Evolutionary conservation across 805 yeast species (phyloP), one percentile per base, ranked within the genome.

Genomic region (Candida orba): DNA sequence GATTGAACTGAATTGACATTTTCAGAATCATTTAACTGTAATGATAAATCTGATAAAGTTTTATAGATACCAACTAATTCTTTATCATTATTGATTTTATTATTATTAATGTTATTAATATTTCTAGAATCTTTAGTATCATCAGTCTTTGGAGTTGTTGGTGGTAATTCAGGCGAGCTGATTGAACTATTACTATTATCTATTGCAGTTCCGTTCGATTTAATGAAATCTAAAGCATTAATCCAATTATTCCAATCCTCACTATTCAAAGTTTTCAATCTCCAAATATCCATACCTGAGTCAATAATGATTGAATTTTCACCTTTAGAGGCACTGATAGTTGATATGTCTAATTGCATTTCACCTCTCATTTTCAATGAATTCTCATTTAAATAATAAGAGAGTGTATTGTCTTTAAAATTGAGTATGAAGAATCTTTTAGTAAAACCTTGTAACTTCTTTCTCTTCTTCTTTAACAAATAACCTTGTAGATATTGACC

Each of bases 281-380:
- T 79, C 98, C 98, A 91, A 9, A 85, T 80, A 60, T 91, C 98
- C 79, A 91, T 81, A 3, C 98, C 98, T 0, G 97, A 88, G 60
- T 93, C 97, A 46, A 93, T 75, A 37, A 83, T 79, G 36, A 93
- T 79, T 54, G 85, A 82, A 42, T 76, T 66, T 22, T 78, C 76
- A 45, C 75, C 75, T 23, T 77, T 71, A 53, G 82, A 82, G 0
- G 95, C 95, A 44, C 90, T 77, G 2, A 93, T 79, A n/a, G 84
- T 84, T 3, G 95, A 80, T 39, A 84, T 73, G 42, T 76, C 78
- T 39, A 93, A 78, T 32, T 91, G 95, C 87, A 93, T 88, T 56
- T 87, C 89, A 44, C 99, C 99, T 44, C 98, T 73, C 39, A 87
- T 72, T 51, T 80, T 79, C 53, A 80, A 76, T 35, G 87, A 79